Base-by-base conservation (phyloP, 371 early-diverging fungal genomes). In the Rhizopus microsporus region DNA sequence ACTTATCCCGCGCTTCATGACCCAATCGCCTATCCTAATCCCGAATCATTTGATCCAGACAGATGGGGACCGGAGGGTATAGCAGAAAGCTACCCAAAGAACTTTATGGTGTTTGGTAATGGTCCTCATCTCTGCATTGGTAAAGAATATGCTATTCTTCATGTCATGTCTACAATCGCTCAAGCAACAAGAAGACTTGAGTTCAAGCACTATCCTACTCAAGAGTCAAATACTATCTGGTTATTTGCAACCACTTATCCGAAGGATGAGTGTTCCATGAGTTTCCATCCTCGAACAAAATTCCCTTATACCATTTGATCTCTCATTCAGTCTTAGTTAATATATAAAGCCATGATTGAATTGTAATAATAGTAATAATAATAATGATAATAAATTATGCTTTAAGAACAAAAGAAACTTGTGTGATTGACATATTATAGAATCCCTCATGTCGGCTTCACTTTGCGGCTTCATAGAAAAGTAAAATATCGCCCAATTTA, bases 101-200 rank as follows among this genome's bases (percentile, higher is more conserved):
- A 72, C 57, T 75, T 68, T 33, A 71, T 75, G 72, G 76, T 75
- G 30, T 75, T 75, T 57, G 76, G 76, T 40, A 69, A 69, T 35
- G 72, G 76, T 17, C 70, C 76, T 43, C 76, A 75, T 43, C 65
- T 69, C 30, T 75, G 72, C 60, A 68, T 75, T 30, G 76, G 76
- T 55, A 69, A 68, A 54, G 76, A 75, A 62, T 75, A 72, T 57
- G 76, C 76, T 32, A 67, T 72, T 37, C 62, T 71, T 57, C 72
- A 69, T 43, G 49, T 75, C 45, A 75, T 72, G 76, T 67, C 69
- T 50, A 63, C 63, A 32, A 42, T 75, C 40, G 76, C 72, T 17
- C 76, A 75, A 47, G 76, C 76, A 23, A 68, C 72, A 5, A 60
- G 67, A 29, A 57, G 65, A 39, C 56, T 75, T n/a, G 66, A 72